Percentiles rank a stretch among this genome's conserved stretches.
Evolutionary conservation across 176 grass and related monocot species (phyloP).

Genomic region (Carex parvula): DNA sequence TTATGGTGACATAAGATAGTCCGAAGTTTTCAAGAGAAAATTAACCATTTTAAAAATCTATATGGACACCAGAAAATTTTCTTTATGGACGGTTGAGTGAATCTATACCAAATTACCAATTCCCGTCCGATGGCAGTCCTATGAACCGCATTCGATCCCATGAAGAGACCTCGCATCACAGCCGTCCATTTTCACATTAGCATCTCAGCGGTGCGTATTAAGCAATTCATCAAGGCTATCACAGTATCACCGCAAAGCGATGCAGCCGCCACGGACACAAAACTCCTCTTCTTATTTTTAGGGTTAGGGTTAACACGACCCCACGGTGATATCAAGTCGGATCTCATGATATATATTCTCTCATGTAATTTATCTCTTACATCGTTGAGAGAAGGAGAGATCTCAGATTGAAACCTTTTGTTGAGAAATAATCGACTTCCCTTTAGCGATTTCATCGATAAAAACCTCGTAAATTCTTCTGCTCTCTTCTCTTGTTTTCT

Average conservation of each 20-base stretch:
- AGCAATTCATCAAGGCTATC: neutral
- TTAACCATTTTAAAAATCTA: no score
- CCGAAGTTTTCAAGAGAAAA: no score
- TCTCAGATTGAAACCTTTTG: no score
- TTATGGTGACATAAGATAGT: no score
- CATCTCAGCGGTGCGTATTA: no score
- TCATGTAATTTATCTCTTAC: neutral
- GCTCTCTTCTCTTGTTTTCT: neutral
- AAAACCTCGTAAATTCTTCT: neutral
- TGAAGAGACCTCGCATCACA: neutral
- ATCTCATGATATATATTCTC: neutral
- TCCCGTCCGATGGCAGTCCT: no score
- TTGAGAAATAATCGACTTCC: neutral
- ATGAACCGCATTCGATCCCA: no score
- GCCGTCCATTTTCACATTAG: no score
- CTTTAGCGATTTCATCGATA: neutral
- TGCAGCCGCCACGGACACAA: neutral
- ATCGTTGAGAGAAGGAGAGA: neutral
- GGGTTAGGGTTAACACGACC: neutral
- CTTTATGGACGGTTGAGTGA: no score
- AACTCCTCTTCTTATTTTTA: neutral
- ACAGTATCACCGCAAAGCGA: no score
- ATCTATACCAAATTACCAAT: no score
- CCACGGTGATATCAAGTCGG: neutral
- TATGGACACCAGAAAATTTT: no score